Evolutionary conservation across 352 stramenopile genomes (phyloP).

Genomic region (Saprolegnia diclina): DNA sequence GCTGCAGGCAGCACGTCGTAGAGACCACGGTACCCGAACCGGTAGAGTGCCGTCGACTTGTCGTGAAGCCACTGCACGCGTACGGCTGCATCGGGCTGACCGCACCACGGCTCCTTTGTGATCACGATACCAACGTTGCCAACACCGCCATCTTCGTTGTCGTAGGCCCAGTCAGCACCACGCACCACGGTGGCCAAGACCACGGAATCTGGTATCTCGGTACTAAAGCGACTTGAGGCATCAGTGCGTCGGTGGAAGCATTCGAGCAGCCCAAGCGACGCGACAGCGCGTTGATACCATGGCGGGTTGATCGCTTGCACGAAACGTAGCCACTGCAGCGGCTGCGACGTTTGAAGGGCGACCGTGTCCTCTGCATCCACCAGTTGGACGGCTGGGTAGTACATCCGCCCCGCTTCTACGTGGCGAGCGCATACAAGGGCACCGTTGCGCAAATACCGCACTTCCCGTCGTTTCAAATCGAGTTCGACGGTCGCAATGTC

Average conservation of each 20-base stretch:
- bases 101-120: conserved; percentile 48
- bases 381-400: conserved; percentile 1
- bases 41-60: conserved; percentile 43
- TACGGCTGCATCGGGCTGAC: conserved; percentile 45
- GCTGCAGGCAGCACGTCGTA: conserved; percentile 46
- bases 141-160: conserved; percentile 57
- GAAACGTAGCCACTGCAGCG: background rate
- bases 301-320: background rate
- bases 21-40: conserved; percentile 47
- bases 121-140: conserved; percentile 53
- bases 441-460: conserved; percentile 44
- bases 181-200: conserved; percentile 36
- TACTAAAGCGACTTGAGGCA: background rate
- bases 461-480: conserved; percentile 32
- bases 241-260: background rate
- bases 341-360: background rate
- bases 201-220: background rate
- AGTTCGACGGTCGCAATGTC: conserved; percentile 43
- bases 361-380: background rate
- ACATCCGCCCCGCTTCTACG: background rate
- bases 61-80: conserved; percentile 50
- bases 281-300: conserved; percentile 5
- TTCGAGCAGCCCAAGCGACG: background rate
- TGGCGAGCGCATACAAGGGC: conserved; percentile 14
- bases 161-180: conserved; percentile 65